Evolutionary conservation across 2,329 filamentous ascomycete genomes (phyloP).

Genomic region (Xylaria arbuscula): DNA sequence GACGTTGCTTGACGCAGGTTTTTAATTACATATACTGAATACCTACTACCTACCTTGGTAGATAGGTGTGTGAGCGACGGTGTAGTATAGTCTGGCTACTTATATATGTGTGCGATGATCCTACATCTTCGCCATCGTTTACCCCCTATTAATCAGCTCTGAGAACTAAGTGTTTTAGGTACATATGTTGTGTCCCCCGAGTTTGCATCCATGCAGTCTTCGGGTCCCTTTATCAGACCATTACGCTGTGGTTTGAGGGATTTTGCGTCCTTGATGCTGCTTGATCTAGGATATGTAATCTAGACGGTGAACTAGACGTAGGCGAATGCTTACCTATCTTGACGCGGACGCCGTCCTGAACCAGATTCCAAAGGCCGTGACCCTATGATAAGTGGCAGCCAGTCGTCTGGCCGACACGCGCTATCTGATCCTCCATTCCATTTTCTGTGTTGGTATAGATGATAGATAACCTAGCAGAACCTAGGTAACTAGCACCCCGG

Average conservation of each 20-base stretch:
- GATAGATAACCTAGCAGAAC: no score
- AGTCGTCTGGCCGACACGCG: neutral
- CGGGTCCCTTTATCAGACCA: neutral
- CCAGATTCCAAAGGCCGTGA: neutral
- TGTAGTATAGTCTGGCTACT: neutral
- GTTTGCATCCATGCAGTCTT: neutral
- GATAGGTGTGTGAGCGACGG: neutral
- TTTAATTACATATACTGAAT: neutral
- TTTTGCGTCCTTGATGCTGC: neutral
- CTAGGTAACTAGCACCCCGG: no score
- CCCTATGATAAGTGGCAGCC: neutral
- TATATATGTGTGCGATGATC: neutral
- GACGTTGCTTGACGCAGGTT: neutral
- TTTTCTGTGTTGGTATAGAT: neutral
- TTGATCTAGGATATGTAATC: neutral
- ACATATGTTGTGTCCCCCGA: neutral
- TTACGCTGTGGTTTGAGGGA: neutral
- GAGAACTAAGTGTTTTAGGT: neutral
- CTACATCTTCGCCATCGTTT: neutral
- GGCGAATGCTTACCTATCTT: neutral
- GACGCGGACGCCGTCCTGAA: neutral
- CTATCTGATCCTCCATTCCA: neutral
- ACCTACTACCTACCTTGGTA: neutral
- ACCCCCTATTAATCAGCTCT: neutral
- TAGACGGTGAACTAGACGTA: neutral